phyloP scores from a whole-genome alignment of 371 early-diverging fungal species.

The Batrachochytrium dendrobatidis region DNA sequence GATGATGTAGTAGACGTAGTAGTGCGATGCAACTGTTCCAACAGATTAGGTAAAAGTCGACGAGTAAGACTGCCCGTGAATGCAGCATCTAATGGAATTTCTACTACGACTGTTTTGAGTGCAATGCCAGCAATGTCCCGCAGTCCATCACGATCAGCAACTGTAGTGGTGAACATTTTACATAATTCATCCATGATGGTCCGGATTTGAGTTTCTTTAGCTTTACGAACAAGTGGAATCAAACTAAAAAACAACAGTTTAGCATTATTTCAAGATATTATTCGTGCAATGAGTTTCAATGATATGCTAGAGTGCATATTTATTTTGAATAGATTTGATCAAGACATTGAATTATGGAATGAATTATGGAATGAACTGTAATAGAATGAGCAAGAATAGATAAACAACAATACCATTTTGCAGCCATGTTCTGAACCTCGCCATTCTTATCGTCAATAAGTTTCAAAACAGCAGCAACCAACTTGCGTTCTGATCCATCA shows the following conservation, averaged over 20 bases:
- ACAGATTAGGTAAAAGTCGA: conserved; percentile 56
- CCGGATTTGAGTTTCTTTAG: conserved; percentile 56
- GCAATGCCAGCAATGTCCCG: conserved; percentile 77
- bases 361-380: conserved; percentile 2
- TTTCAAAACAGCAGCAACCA: conserved; percentile 57
- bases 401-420: conserved; percentile 61
- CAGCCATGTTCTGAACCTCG: conserved; percentile 89
- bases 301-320: no score
- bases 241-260: no score
- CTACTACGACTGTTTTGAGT: conserved; percentile 71
- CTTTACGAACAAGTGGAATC: conserved; percentile 66
- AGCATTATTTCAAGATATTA: no score
- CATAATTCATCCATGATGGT: conserved; percentile 64
- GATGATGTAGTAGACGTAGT: conserved; percentile 43
- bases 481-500: conserved; percentile 53
- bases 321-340: not conserved
- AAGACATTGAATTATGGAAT: not conserved
- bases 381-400: not conserved
- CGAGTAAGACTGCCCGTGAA: conserved; percentile 49
- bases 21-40: conserved; percentile 51
- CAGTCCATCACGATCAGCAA: conserved; percentile 24
- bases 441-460: conserved; percentile 79
- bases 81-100: conserved; percentile 45
- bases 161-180: conserved; percentile 20
- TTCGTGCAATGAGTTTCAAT: no score